Conservation (phyloP, 1,284 basidiomycete species). For the Cutaneotrichosporon sp. region DNA sequence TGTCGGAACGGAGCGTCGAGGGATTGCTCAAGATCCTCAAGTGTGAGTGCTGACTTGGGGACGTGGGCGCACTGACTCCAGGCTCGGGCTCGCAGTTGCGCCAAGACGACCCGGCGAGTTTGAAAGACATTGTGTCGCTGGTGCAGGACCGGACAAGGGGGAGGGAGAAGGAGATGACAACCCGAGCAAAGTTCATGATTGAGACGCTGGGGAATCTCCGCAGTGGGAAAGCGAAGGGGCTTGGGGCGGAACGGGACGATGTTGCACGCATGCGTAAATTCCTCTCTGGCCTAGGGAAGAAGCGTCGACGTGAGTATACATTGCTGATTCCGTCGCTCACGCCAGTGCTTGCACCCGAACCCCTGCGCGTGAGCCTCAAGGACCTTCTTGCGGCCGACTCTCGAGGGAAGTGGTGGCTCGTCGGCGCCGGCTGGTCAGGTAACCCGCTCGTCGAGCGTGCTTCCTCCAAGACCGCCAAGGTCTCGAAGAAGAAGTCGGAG, state of each 20-base stretch:
- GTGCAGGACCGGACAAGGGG: slow-evolving; percentile 67
- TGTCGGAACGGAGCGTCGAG: slow-evolving; percentile 79
- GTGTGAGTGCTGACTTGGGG: slow-evolving; percentile 55
- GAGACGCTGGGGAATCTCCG: slow-evolving; percentile 85
- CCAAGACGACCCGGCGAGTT: slow-evolving; percentile 56
- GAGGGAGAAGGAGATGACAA: slow-evolving; percentile 59
- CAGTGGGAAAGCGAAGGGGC: slow-evolving; percentile 77
- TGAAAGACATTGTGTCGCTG: slow-evolving; percentile 55
- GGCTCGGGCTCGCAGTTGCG: slow-evolving; percentile 81
- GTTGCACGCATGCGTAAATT: slow-evolving; percentile 76
- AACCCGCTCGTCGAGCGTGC: slow-evolving; percentile 69
- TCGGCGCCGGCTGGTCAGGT: slow-evolving; percentile 93
- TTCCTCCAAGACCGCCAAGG: background rate
- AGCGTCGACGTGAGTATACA: slow-evolving; percentile 59
- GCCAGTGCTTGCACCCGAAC: slow-evolving; percentile 72
- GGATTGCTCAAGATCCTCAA: slow-evolving; percentile 77
- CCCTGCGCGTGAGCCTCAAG: slow-evolving; percentile 72
- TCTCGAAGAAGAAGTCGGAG: slow-evolving; percentile 9
- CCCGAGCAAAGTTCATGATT: slow-evolving; percentile 75
- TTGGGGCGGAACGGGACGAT: slow-evolving; percentile 54
- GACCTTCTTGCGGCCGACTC: slow-evolving; percentile 79
- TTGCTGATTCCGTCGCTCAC: background rate
- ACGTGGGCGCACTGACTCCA: slow-evolving; percentile 47
- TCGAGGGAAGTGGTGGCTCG: slow-evolving; percentile 97
- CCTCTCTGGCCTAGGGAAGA: slow-evolving; percentile 67